Conservation (phyloP, 164 flowering plant species). For the Vitis vinifera region DNA sequence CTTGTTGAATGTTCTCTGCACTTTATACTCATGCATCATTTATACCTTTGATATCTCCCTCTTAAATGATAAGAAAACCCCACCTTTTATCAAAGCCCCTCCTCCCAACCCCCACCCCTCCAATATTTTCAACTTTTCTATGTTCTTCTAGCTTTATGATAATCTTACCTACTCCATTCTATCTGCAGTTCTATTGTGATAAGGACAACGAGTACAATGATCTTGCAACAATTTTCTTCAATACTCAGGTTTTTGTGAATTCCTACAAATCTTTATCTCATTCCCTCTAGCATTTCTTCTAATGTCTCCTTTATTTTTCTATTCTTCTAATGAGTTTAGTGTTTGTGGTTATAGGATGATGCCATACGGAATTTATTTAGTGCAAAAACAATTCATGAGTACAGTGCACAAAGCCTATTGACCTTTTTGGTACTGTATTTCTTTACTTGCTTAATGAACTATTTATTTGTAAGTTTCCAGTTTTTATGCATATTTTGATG, state of each 20-base stretch:
- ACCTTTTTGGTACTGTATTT: constrained; percentile 75
- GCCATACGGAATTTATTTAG: constrained; percentile 97
- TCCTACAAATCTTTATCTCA: constrained; percentile 1
- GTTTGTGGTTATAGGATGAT: constrained; percentile 74
- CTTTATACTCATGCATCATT: too few species aligned
- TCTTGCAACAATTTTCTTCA: constrained; percentile 97
- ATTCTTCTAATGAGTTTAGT: constrained; percentile 1
- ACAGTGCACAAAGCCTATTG: constrained; percentile 85
- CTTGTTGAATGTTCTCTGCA: too few species aligned
- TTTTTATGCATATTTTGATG: not conserved
- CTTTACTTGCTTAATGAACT: not conserved
- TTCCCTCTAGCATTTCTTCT: constrained; percentile 1
- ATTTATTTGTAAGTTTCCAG: not conserved
- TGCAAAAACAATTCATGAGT: constrained; percentile 96
- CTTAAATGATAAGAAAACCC: too few species aligned
- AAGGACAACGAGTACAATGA: constrained; percentile 90
- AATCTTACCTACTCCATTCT: not conserved
- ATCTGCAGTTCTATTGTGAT: constrained; percentile 75
- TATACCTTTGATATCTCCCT: too few species aligned
- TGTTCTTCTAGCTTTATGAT: not conserved
- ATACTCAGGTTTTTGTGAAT: constrained; percentile 73
- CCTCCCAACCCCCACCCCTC: too few species aligned
- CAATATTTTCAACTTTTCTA: not conserved
- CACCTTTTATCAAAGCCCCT: too few species aligned
- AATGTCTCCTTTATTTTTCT: not conserved